Conservation (phyloP, 768 basidiomycete genomes). For the Macrolepiota dolichaula region DNA sequence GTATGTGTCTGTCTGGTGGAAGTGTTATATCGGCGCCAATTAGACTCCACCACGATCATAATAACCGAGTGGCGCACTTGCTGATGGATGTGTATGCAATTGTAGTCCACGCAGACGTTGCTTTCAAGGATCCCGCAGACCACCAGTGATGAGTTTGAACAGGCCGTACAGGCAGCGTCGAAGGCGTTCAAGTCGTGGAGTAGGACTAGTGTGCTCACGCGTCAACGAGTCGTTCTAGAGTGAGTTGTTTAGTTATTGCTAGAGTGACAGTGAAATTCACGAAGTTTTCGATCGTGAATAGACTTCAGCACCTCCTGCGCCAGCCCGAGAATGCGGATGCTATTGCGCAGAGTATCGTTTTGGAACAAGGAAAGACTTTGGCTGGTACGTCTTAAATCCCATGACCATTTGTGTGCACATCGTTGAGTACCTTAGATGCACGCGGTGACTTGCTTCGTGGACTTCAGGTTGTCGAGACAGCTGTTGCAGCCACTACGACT, state of each 20-base stretch:
- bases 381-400: conserved; percentile 47
- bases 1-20: conserved; percentile 32
- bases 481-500: conserved; percentile 79
- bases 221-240: conserved; percentile 90
- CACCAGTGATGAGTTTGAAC: conserved; percentile 73
- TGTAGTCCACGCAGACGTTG: conserved; percentile 84
- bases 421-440: conserved; percentile 55
- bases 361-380: conserved; percentile 95
- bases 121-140: conserved; percentile 91
- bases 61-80: no score
- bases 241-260: conserved; percentile 32
- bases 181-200: conserved; percentile 90
- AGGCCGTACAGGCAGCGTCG: conserved; percentile 80
- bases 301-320: conserved; percentile 84
- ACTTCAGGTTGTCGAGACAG: conserved; percentile 82
- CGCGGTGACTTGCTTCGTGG: conserved; percentile 94
- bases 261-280: not conserved
- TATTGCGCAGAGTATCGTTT: conserved; percentile 83
- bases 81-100: not conserved
- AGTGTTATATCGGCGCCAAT: no score
- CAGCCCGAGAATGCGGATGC: conserved; percentile 67
- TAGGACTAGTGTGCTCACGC: conserved; percentile 74
- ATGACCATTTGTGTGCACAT: not conserved
- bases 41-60: no score
- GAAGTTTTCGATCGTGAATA: conserved; percentile 24